phyloP scores from a whole-genome alignment of 2,329 filamentous ascomycete genomes.

The Colletotrichum cordylinicola region DNA sequence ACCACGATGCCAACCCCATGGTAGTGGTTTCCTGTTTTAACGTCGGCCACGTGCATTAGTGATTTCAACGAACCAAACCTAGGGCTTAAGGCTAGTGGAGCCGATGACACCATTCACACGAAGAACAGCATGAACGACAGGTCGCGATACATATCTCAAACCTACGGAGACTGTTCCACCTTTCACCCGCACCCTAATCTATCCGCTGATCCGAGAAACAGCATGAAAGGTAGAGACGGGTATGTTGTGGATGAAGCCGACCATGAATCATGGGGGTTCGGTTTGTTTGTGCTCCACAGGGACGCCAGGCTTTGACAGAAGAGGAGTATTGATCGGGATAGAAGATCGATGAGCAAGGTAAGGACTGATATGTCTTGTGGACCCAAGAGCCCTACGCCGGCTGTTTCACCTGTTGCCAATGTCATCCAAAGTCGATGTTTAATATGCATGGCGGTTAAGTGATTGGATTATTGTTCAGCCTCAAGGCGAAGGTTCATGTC shows the following conservation, averaged over 20 bases:
- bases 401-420: not conserved
- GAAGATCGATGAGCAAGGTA: not conserved
- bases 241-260: not conserved
- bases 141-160: not conserved
- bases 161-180: not conserved
- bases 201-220: not conserved
- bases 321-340: not conserved
- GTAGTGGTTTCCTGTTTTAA: not conserved
- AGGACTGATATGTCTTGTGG: not conserved
- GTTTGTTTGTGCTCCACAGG: not conserved
- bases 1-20: not conserved
- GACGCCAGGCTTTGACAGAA: not conserved
- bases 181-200: not conserved
- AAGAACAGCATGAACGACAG: not conserved
- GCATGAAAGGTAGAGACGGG: fast-evolving
- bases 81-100: not conserved
- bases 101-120: not conserved
- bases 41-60: not conserved
- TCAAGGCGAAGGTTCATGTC: not conserved
- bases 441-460: not conserved
- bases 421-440: not conserved
- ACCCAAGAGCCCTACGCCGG: not conserved
- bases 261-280: not conserved
- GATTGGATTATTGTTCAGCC: not conserved
- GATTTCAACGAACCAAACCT: not conserved